phyloP scores from a whole-genome alignment of 78 protist genomes.

The Dictyostelium discoideum region DNA sequence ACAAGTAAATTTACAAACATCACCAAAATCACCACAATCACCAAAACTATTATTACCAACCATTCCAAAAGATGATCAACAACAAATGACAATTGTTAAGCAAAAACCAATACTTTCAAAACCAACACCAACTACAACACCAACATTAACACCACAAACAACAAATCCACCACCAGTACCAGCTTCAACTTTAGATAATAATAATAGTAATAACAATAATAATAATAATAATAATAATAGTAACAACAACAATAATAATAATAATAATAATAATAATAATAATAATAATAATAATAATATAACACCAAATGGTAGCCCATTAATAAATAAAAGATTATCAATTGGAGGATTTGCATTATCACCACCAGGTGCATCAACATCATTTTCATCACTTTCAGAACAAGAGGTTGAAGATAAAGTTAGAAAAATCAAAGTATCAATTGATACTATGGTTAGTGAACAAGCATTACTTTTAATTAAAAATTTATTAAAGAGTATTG shows the following conservation, averaged over 20 bases:
- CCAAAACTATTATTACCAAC: conserved; percentile 72
- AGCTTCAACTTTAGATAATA: background rate
- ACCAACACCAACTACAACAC: background rate
- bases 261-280: background rate
- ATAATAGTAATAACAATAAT: background rate
- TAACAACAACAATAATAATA: conserved; percentile 6
- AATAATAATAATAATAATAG: background rate
- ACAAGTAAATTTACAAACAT: background rate
- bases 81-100: conserved; percentile 49
- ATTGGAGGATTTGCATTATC: background rate
- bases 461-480: conserved; percentile 16
- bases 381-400: conserved; percentile 22
- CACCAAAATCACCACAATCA: conserved; percentile 35
- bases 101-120: background rate
- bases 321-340: background rate
- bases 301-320: conserved; percentile 11
- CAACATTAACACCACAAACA: background rate
- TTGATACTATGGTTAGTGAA: conserved; percentile 38
- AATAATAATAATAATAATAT: background rate
- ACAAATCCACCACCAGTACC: background rate
- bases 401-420: conserved; percentile 42
- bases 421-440: conserved; percentile 27
- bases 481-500: conserved; percentile 10
- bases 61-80: conserved; percentile 59
- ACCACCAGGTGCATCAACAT: conserved; percentile 10